Conservation (phyloP, 179 eudicot genomes). For the Gypsophila paniculata region DNA sequence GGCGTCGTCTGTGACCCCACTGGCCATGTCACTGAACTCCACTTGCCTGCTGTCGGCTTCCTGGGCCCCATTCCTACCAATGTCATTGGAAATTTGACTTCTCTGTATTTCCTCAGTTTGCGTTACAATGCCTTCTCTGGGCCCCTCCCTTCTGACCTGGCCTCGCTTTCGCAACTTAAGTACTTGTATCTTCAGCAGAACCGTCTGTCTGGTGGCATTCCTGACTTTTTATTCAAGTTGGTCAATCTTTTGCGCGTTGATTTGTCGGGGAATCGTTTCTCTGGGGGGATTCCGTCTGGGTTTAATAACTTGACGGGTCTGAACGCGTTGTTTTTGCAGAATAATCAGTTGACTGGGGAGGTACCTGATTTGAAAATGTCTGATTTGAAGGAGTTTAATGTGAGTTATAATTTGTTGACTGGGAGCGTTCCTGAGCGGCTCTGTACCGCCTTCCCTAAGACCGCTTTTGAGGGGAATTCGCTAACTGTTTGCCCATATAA, state of each 20-base stretch:
- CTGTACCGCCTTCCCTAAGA: slow-evolving; percentile 17
- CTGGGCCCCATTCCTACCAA: slow-evolving; percentile 38
- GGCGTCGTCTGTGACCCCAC: slow-evolving; percentile 39
- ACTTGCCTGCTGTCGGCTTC: slow-evolving; percentile 48
- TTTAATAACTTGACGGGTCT: slow-evolving; percentile 37
- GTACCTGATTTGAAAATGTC: slow-evolving; percentile 42
- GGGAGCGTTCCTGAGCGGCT: slow-evolving; percentile 42
- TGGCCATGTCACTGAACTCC: slow-evolving; percentile 35
- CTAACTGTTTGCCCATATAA: slow-evolving; percentile 31
- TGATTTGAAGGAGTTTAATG: slow-evolving; percentile 38
- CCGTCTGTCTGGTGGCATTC: slow-evolving; percentile 42
- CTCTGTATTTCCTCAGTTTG: slow-evolving; percentile 42
- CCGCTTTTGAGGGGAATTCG: slow-evolving; percentile 42
- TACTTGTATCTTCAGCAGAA: slow-evolving; percentile 42
- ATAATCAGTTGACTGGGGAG: slow-evolving; percentile 41
- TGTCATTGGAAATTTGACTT: slow-evolving; percentile 37
- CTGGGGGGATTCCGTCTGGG: slow-evolving; percentile 37
- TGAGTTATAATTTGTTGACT: slow-evolving; percentile 38
- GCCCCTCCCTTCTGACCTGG: slow-evolving; percentile 35
- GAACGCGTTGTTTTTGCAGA: slow-evolving; percentile 31
- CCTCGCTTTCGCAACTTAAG: slow-evolving; percentile 28
- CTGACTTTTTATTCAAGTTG: slow-evolving; percentile 29
- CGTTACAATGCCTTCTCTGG: slow-evolving; percentile 49
- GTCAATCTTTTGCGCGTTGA: slow-evolving; percentile 28
- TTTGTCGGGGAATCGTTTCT: slow-evolving; percentile 41